phyloP scores from a whole-genome alignment of 495 filamentous ascomycete species.

The Penicillium lagena region DNA sequence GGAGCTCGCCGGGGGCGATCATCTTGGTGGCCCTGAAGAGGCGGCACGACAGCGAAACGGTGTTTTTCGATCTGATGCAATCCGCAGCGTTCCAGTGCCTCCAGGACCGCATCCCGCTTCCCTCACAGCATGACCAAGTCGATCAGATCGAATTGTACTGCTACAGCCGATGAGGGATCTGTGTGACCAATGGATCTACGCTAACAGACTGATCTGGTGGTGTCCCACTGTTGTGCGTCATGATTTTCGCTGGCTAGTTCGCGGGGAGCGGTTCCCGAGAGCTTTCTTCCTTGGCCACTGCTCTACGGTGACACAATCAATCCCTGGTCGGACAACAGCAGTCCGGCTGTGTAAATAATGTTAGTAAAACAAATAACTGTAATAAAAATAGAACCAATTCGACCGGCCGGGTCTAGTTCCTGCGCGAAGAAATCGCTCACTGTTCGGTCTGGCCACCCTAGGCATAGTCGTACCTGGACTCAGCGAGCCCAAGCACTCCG shows the following conservation, averaged over 20 bases:
- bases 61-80: slow-evolving; percentile 73
- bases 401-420: not conserved
- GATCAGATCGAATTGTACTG: slow-evolving; percentile 59
- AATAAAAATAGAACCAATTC: not conserved
- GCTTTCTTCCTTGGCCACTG: too few species aligned
- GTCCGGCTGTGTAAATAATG: too few species aligned
- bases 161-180: slow-evolving; percentile 18
- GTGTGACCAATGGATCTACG: not conserved
- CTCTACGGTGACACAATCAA: too few species aligned
- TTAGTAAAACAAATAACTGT: not conserved
- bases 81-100: slow-evolving; percentile 44
- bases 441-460: too few species aligned
- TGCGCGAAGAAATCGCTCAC: slow-evolving; percentile 9
- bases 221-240: too few species aligned
- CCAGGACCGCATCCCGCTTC: slow-evolving; percentile 46
- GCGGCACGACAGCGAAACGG: slow-evolving; percentile 73
- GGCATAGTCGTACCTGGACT: not conserved
- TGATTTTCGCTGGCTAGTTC: too few species aligned
- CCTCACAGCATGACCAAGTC: slow-evolving; percentile 48
- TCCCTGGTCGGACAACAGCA: too few species aligned
- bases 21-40: slow-evolving; percentile 77
- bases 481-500: not conserved
- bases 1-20: slow-evolving; percentile 42
- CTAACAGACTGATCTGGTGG: not conserved
- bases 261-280: too few species aligned